phyloP scores from a whole-genome alignment of 768 basidiomycete genomes.

The Tylopilus sp. region DNA sequence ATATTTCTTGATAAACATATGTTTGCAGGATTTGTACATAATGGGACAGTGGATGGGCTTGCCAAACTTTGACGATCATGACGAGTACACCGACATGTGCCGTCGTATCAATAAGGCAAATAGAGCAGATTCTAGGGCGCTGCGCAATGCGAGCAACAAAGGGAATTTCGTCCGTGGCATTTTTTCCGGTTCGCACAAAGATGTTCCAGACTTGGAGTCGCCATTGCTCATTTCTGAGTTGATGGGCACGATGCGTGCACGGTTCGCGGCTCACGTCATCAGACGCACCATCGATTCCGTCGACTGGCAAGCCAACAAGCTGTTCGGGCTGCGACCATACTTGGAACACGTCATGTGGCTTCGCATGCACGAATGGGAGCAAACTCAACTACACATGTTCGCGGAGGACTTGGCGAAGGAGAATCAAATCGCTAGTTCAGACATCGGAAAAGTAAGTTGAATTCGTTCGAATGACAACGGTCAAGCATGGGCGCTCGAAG shows the following conservation, averaged over 20 bases:
- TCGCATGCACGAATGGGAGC: slow-evolving; percentile 10
- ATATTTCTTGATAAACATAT: neutral
- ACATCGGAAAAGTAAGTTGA: neutral
- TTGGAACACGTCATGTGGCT: slow-evolving; percentile 2
- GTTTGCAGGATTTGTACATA: neutral
- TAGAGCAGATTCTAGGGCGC: neutral
- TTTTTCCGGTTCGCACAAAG: neutral
- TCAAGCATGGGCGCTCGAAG: too few species aligned
- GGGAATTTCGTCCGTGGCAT: neutral
- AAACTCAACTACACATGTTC: neutral
- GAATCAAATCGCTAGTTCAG: neutral
- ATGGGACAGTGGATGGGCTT: neutral
- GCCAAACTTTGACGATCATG: neutral
- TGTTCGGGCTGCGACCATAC: slow-evolving; percentile 7
- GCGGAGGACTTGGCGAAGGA: slow-evolving; percentile 18
- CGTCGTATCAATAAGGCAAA: neutral
- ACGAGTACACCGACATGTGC: neutral
- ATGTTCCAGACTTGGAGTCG: neutral
- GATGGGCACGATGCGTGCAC: neutral
- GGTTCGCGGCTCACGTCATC: slow-evolving; percentile 1
- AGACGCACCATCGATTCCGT: slow-evolving; percentile 3
- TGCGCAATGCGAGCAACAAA: neutral
- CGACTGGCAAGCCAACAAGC: neutral
- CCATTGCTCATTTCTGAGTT: neutral
- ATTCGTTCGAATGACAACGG: too few species aligned